Conservation (phyloP, 805 yeast species). For the Candida silvatica region DNA sequence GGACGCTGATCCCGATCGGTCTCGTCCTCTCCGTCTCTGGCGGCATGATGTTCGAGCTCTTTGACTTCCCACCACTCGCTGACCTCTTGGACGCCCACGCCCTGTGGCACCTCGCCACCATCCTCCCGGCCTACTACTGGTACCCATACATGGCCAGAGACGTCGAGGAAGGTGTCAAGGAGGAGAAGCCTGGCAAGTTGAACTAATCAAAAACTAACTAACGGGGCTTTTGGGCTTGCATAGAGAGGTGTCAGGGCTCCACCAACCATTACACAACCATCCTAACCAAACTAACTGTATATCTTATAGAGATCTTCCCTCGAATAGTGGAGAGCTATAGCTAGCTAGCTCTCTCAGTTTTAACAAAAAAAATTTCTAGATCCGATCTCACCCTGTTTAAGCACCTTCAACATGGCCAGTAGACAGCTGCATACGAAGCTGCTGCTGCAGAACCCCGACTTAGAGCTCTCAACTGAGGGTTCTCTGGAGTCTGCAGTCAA, state of each 20-base stretch:
- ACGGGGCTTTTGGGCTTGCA: no score
- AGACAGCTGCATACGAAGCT: conserved; percentile 10
- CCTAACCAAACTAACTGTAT: no score
- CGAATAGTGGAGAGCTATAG: no score
- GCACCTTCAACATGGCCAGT: no score
- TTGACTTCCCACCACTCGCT: conserved; percentile 73
- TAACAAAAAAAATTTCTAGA: no score
- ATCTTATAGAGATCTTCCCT: no score
- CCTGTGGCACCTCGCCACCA: conserved; percentile 86
- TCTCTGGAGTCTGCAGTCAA: neutral
- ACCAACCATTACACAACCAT: no score
- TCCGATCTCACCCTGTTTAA: no score
- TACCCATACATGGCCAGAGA: conserved; percentile 51
- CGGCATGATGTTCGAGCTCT: conserved; percentile 86
- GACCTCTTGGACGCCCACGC: conserved; percentile 86
- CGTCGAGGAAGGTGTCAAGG: conserved; percentile 25
- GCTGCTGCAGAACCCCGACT: conserved; percentile 10
- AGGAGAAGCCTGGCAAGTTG: no score
- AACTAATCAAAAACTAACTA: no score
- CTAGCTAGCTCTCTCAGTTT: no score
- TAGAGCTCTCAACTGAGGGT: neutral
- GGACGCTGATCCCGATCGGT: conserved; percentile 44
- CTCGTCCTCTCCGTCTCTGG: conserved; percentile 44
- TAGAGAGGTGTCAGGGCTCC: no score
- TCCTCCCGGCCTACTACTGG: conserved; percentile 71